Evolutionary conservation across 208 protist species (phyloP).

Genomic region (Trypanosoma mega): DNA sequence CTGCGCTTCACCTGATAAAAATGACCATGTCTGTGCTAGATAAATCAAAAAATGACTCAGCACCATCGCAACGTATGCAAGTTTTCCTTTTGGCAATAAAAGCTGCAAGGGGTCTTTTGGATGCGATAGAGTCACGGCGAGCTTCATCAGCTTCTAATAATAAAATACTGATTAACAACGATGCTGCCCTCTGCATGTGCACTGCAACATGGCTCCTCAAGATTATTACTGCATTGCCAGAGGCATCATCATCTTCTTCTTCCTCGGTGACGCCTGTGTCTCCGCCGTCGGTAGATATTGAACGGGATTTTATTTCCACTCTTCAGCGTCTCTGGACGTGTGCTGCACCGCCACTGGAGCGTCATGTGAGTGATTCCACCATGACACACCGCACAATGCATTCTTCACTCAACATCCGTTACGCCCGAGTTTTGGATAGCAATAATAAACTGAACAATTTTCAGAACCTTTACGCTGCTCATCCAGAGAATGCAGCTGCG

Average conservation of each 20-base stretch:
- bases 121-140: neutral
- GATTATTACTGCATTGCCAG: no score
- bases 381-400: conserved; percentile 31
- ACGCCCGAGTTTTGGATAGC: conserved; percentile 1
- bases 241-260: no score
- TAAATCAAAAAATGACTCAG: no score
- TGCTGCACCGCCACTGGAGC: conserved; percentile 19
- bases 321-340: conserved; percentile 16
- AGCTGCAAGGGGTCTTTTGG: neutral
- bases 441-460: neutral
- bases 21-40: no score
- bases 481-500: neutral
- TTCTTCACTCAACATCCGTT: conserved; percentile 23
- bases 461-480: neutral
- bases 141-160: neutral
- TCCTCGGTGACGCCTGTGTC: neutral
- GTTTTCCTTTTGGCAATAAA: no score
- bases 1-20: neutral
- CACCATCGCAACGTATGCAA: no score
- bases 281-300: neutral
- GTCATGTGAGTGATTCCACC: conserved; percentile 16
- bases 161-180: no score
- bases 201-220: no score
- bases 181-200: no score
- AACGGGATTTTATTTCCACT: conserved; percentile 1